Base-by-base conservation (phyloP, 1,284 basidiomycete genomes). In the Vanrija humicola region DNA sequence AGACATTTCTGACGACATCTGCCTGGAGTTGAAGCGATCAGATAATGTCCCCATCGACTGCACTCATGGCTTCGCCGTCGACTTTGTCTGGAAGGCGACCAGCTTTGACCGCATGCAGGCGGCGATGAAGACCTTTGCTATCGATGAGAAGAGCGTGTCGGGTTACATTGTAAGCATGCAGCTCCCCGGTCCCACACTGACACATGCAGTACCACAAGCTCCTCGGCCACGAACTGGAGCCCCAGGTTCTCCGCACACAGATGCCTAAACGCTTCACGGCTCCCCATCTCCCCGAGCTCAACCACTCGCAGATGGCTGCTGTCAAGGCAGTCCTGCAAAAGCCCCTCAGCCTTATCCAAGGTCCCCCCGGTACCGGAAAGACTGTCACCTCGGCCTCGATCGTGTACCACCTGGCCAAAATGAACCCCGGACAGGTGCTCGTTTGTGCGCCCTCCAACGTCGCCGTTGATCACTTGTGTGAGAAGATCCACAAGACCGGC, bases 301-400 rank as follows among this genome's bases (percentile, higher is more conserved):
- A 99, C 70, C 94, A 98, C 73, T 97, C 94, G 38, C 96, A 99
- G 74, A 97, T 98, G 88, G 94, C 90, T 74, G 96, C 96, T 1
- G 96, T 99, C 72, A 98, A 98, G 80, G 92, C 90, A 62, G 96
- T 98, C 5, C 80, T 99, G 18, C 94, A 98, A 76, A 98, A 97
- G 76, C 96, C 95, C n/a, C 83, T 99, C 55, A 93, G 90, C 70
- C 82, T 99, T 55, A 98, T 99, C 66, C 93, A 97, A 80, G 96
- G 96, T 18, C 96, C 96, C 25, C 96, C 96, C 14, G 96, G 96
- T 42, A 98, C 96, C 0, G 96, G 96, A 44, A 99, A 99, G 80
- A 99, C 96, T 0, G 96, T 98, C 55, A 99, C 96, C 0, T 98
- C 94, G n/a, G 96, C 96, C 6, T 97, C 96, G 1, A 95, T 97